These are phyloP conservation scores for Cercophora scortea DNA, from an alignment of 495 filamentous ascomycete genomes.

Conservation along the genomic window DNA sequence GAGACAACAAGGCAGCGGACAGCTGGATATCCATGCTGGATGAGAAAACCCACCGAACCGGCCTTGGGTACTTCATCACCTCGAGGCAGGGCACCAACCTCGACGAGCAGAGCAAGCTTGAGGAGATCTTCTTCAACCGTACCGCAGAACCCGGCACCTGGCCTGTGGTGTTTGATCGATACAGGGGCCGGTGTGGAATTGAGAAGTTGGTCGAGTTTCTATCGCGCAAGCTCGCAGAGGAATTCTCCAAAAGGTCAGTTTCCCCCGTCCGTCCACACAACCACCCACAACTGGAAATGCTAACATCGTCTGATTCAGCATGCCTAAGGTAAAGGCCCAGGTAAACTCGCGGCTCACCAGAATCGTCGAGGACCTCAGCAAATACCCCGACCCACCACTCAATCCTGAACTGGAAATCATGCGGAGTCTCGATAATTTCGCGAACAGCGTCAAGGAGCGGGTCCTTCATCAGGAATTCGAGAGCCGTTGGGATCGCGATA, in stretches of 20 bases:
- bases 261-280: background rate
- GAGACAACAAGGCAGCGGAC: slow-evolving; percentile 25
- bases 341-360: slow-evolving; percentile 41
- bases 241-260: slow-evolving; percentile 47
- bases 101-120: slow-evolving; percentile 45
- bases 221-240: slow-evolving; percentile 43
- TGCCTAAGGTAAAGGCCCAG: slow-evolving; percentile 52
- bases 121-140: slow-evolving; percentile 50
- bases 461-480: slow-evolving; percentile 23
- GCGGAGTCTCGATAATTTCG: slow-evolving; percentile 32
- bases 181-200: slow-evolving; percentile 50
- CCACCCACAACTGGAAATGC: background rate
- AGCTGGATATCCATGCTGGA: slow-evolving; percentile 55
- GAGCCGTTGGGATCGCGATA: slow-evolving; percentile 13
- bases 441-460: slow-evolving; percentile 28
- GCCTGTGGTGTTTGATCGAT: slow-evolving; percentile 34
- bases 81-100: slow-evolving; percentile 40
- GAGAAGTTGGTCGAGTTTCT: slow-evolving; percentile 46
- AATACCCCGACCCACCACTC: slow-evolving; percentile 48
- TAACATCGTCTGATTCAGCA: slow-evolving; percentile 20
- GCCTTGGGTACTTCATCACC: slow-evolving; percentile 59
- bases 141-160: slow-evolving; percentile 32
- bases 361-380: slow-evolving; percentile 40
- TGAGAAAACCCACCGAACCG: slow-evolving; percentile 46
- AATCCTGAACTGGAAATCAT: slow-evolving; percentile 44